Evolutionary conservation across 148 eudicot species (phyloP).

Genomic region (Chenopodium quinoa): DNA sequence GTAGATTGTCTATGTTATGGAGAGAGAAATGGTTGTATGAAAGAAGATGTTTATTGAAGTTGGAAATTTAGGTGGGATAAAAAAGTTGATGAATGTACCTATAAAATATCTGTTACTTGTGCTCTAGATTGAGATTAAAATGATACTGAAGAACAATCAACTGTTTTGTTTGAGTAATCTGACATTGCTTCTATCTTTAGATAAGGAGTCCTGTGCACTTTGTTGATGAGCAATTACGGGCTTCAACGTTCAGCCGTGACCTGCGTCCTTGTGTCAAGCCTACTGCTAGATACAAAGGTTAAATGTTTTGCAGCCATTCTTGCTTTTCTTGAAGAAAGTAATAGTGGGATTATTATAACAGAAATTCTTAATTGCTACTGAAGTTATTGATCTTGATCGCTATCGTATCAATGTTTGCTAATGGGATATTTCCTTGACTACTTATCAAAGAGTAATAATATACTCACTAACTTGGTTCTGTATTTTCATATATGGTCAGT

Average conservation of each 20-base stretch:
- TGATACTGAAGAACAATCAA: background rate
- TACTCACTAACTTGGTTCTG: slow-evolving; percentile 8
- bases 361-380: background rate
- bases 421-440: background rate
- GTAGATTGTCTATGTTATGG: background rate
- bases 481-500: slow-evolving; percentile 37
- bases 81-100: background rate
- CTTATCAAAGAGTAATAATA: background rate
- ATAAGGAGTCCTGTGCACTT: slow-evolving; percentile 32
- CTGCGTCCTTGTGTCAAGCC: slow-evolving; percentile 64
- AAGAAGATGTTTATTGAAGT: background rate
- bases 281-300: slow-evolving; percentile 70
- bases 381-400: no score
- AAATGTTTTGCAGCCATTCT: slow-evolving; percentile 1
- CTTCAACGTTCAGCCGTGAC: slow-evolving; percentile 42
- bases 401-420: no score
- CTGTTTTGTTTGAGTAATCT: background rate
- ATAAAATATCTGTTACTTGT: background rate
- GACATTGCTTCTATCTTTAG: background rate
- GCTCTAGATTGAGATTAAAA: background rate
- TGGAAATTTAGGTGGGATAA: background rate
- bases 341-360: background rate
- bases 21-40: background rate
- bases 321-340: background rate
- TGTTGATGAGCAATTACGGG: slow-evolving; percentile 47